phyloP scores from a whole-genome alignment of 331 rosid genomes.

The Quercus lobata region DNA sequence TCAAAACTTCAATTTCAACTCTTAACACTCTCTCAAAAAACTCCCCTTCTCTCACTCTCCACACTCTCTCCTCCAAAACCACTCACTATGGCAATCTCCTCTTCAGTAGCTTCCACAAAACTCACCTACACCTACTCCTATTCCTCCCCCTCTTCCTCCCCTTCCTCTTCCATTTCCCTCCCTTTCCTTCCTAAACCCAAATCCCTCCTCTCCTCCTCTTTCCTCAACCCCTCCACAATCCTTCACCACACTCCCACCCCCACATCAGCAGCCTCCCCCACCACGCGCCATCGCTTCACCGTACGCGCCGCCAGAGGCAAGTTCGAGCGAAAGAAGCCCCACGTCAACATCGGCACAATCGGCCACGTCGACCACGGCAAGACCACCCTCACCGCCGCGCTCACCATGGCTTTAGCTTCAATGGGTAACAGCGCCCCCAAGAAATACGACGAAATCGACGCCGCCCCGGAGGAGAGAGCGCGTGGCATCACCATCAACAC shows the following conservation, averaged over 20 bases:
- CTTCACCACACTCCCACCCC: constrained; percentile 41
- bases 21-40: constrained; percentile 11
- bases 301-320: constrained; percentile 78
- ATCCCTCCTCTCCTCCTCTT: constrained; percentile 64
- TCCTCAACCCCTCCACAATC: constrained; percentile 60
- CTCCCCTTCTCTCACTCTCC: not conserved
- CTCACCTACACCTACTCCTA: constrained; percentile 31
- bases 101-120: constrained; percentile 46
- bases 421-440: constrained; percentile 69
- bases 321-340: constrained; percentile 89
- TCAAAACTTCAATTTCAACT: too few species aligned
- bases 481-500: constrained; percentile 93
- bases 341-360: constrained; percentile 85
- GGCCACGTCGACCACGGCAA: constrained; percentile 98
- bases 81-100: constrained; percentile 54
- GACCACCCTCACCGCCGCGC: constrained; percentile 91
- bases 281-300: constrained; percentile 35
- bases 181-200: constrained; percentile 24
- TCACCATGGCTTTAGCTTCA: constrained; percentile 84
- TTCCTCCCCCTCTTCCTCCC: constrained; percentile 10
- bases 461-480: constrained; percentile 88
- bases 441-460: constrained; percentile 88
- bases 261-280: not conserved
- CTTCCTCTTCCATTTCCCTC: constrained; percentile 7
- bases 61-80: not conserved